Evolutionary conservation across 225 moss, liverwort and hornwort genomes (phyloP), one percentile per base, ranked within the genome.

Genomic region (Antitrichia curtipendula): DNA sequence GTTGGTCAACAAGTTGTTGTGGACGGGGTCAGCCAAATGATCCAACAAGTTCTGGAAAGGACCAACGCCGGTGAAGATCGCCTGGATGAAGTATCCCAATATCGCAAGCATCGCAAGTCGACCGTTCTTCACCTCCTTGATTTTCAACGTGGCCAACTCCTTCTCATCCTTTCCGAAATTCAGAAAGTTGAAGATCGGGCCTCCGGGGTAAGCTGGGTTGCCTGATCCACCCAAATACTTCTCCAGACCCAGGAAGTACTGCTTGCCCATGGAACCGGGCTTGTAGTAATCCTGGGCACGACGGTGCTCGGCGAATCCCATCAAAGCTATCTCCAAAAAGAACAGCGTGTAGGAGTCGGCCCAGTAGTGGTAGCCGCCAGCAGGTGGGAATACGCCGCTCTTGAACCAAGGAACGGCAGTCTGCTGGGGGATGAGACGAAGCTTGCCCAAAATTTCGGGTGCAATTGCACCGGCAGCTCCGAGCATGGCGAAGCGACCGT

Each of bases 11-110:
- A 96, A 41, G 58, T 98, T 98, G 92, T 96, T 96, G 94, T 95
- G 86, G 24, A 95, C 88, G 4, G 98, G 98, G 82, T 98, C 98
- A 6, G 92, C 52, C 86, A 98, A 85, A 41, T 98, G 98, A 69
- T 98, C 98, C 88, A 98, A 73, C 85, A 98, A 90, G 92, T 98
- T 98, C 96, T 98, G 98, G 94, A 98, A 98, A 8, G 98, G 98
- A 7, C 98, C 98, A 21, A 95, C 96, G 73, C 96, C 96, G 3
- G 98, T 98, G 92, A 98, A 96, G 80, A 96, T 93, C 13, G 98
- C 96, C 90, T 98, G 98, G 60, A 82, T 92, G 85, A 96, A 96
- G 91, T 95, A 98, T 7, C 98, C 98, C 78, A 98, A 24, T 0
- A 98, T 47, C 8, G 98, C 98, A 12, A 94, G 49, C 98, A 98